Conservation (phyloP, 805 yeast genomes). For the Pichia membranifaciens region DNA sequence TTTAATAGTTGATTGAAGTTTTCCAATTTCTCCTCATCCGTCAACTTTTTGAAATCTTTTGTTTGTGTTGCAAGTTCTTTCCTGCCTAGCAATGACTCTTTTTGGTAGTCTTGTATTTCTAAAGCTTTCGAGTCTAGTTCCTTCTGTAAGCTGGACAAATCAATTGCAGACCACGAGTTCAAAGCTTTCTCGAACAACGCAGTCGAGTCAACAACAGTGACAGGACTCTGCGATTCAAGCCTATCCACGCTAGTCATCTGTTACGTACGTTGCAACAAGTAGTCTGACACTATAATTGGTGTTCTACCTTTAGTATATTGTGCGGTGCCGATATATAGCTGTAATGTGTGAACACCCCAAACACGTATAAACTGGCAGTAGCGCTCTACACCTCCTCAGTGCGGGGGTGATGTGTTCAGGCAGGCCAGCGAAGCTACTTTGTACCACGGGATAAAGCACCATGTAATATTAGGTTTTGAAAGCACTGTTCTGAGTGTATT, state of each 20-base stretch:
- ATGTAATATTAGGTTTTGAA: no score
- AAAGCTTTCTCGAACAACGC: conserved; percentile 48
- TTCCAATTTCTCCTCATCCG: conserved; percentile 58
- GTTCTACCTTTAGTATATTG: no score
- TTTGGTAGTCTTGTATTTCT: conserved; percentile 65
- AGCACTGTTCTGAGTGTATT: neutral
- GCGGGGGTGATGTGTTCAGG: no score
- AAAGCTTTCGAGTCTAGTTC: conserved; percentile 69
- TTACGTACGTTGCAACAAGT: no score
- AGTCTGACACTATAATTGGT: no score
- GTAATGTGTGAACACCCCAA: no score
- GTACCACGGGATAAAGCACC: no score
- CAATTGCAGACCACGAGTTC: conserved; percentile 70
- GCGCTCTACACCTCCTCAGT: no score
- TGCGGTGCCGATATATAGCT: no score
- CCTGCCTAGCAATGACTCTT: conserved; percentile 59
- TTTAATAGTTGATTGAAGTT: conserved; percentile 64
- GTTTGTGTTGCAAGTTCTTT: conserved; percentile 77
- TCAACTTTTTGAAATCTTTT: conserved; percentile 73
- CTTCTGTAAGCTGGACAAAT: conserved; percentile 63
- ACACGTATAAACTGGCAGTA: no score
- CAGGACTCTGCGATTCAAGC: neutral
- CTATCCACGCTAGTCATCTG: neutral
- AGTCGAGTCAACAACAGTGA: conserved; percentile 6
- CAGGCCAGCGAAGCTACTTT: no score